Conservation (phyloP, 73 alveolate species). For the Blepharisma japonicum region DNA sequence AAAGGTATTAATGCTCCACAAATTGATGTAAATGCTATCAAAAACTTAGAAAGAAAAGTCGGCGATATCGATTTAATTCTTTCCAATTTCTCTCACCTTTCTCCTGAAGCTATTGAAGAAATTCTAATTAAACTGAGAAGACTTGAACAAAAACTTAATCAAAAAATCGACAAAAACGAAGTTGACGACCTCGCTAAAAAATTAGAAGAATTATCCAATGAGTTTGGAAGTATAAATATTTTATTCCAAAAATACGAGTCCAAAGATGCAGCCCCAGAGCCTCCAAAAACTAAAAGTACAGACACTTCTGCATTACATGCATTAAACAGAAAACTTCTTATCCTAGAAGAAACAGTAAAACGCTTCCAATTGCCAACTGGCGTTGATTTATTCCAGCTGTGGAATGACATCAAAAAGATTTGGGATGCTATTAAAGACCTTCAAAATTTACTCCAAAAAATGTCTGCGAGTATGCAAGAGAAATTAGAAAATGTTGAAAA, state of each 20-base stretch:
- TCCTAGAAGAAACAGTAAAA: not conserved
- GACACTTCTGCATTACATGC: not conserved
- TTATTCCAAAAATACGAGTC: not conserved
- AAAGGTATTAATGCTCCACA: not conserved
- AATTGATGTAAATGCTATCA: not conserved
- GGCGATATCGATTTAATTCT: not conserved
- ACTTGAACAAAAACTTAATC: not conserved
- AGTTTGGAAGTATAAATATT: not conserved
- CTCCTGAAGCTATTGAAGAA: slow-evolving; percentile 15
- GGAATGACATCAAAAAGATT: not conserved
- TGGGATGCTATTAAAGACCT: not conserved
- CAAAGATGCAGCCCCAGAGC: not conserved
- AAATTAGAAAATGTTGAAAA: too few relatives aligned
- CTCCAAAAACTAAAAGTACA: not conserved
- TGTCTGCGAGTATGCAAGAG: too few relatives aligned
- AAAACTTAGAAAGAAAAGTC: slow-evolving; percentile 13
- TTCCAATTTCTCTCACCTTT: not conserved
- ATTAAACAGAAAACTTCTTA: not conserved
- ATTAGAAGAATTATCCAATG: not conserved
- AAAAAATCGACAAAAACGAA: not conserved
- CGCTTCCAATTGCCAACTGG: slow-evolving; percentile 13
- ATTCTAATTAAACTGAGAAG: not conserved
- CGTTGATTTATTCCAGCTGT: not conserved
- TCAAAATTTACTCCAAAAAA: too few relatives aligned
- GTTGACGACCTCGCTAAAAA: not conserved